A percentile compares a stretch with the other conserved stretches of the same genome.
Evolutionary conservation across 768 basidiomycete genomes (phyloP).

Genomic region (Cubamyces sp.): DNA sequence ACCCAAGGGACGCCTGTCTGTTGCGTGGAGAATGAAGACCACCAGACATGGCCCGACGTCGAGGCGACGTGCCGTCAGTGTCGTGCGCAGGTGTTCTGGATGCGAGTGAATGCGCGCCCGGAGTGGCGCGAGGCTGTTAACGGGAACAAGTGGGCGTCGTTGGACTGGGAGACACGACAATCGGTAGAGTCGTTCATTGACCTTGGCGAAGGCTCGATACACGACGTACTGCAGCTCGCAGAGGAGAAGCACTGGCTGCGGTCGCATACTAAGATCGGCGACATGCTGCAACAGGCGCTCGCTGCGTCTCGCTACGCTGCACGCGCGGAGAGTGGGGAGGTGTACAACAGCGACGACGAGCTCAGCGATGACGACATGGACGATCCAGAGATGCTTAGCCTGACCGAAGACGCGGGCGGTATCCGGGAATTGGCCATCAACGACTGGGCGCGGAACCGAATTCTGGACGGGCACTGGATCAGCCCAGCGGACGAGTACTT

Average conservation of each 20-base stretch:
- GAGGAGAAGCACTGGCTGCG: conserved; percentile 76
- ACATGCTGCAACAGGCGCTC: conserved; percentile 69
- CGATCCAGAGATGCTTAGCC: conserved; percentile 46
- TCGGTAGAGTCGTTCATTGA: conserved; percentile 75
- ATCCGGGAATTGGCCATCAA: conserved; percentile 60
- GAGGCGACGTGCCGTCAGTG: conserved; percentile 72
- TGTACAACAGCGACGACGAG: conserved; percentile 40
- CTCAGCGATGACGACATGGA: conserved; percentile 46
- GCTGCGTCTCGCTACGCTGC: conserved; percentile 56
- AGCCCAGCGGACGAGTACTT: conserved; percentile 77
- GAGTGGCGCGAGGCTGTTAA: conserved; percentile 62
- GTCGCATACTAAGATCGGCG: conserved; percentile 62
- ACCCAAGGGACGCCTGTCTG: conserved; percentile 42
- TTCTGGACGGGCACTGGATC: conserved; percentile 78
- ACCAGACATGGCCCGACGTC: conserved; percentile 64
- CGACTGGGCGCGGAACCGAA: conserved; percentile 72
- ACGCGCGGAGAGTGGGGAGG: conserved; percentile 42
- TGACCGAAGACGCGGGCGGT: conserved; percentile 51
- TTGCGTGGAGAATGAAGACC: conserved; percentile 73
- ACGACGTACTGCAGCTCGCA: conserved; percentile 61
- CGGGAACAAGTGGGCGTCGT: conserved; percentile 39
- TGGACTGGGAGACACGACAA: conserved; percentile 72
- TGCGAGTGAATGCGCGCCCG: conserved; percentile 49
- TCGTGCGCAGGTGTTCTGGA: conserved; percentile 68
- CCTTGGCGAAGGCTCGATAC: conserved; percentile 68